These are phyloP conservation scores for Striga hermonthica DNA, from an alignment of 305 asterid species.

Conservation along the genomic window DNA sequence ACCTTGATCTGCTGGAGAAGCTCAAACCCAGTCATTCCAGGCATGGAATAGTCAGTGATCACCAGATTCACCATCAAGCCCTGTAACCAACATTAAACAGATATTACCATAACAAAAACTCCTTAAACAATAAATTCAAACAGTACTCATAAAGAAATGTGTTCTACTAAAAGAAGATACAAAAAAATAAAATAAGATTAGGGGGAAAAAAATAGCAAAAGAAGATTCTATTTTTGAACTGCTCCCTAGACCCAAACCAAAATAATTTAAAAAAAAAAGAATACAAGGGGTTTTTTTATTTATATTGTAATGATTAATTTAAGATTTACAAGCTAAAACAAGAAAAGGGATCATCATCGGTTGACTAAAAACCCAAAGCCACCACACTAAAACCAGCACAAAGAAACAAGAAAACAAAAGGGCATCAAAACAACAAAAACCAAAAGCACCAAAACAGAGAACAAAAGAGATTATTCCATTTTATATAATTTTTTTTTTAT, in stretches of 20 bases:
- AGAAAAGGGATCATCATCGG: conserved; percentile 3
- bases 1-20: conserved; percentile 89
- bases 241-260: neutral
- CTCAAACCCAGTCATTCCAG: conserved; percentile 94
- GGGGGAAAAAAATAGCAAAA: neutral
- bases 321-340: neutral
- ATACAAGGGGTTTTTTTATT: neutral
- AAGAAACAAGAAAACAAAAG: neutral
- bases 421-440: neutral
- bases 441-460: neutral
- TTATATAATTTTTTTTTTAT: neutral
- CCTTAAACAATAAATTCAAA: neutral
- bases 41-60: conserved; percentile 90
- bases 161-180: neutral
- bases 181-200: no score
- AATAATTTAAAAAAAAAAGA: neutral
- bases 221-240: neutral
- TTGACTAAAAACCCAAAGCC: neutral
- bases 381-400: neutral
- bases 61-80: conserved; percentile 77
- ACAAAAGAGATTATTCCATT: neutral
- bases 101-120: neutral
- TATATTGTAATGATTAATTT: neutral
- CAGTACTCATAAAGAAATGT: no score
- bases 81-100: conserved; percentile 34